These are phyloP conservation scores for Xylaria sp. DNA, from an alignment of 2,329 filamentous ascomycete genomes.

Conservation along the genomic window DNA sequence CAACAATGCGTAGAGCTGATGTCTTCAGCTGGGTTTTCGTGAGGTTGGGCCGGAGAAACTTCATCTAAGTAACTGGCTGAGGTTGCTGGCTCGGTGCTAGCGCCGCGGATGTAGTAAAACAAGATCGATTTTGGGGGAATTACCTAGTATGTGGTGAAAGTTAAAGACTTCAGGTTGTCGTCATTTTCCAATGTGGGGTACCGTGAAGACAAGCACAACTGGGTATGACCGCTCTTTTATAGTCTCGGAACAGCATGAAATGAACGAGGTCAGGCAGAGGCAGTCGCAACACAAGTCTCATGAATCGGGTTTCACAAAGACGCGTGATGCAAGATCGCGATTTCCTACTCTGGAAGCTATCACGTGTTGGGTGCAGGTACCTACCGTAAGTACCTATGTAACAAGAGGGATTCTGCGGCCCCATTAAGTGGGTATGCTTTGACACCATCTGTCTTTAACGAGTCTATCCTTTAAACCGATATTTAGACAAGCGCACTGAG, in stretches of 20 bases:
- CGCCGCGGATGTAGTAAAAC: no score
- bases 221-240: conserved; percentile 19
- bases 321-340: conserved; percentile 49
- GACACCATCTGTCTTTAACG: background rate
- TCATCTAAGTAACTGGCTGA: background rate
- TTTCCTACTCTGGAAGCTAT: conserved; percentile 23
- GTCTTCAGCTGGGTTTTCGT: background rate
- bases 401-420: background rate
- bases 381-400: no score
- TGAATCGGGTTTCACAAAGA: conserved; percentile 45
- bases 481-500: no score
- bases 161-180: background rate
- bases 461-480: background rate
- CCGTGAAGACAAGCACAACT: background rate
- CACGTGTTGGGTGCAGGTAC: conserved; percentile 15
- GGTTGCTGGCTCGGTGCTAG: background rate
- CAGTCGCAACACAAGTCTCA: conserved; percentile 39
- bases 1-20: background rate
- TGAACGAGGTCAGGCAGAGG: conserved; percentile 33
- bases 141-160: background rate
- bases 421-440: background rate
- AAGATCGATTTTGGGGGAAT: background rate
- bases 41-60: background rate
- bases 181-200: conserved; percentile 4
- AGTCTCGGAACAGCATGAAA: conserved; percentile 23